phyloP scores from a whole-genome alignment of 805 yeast genomes.

The Scheffersomyces coipomensis region DNA sequence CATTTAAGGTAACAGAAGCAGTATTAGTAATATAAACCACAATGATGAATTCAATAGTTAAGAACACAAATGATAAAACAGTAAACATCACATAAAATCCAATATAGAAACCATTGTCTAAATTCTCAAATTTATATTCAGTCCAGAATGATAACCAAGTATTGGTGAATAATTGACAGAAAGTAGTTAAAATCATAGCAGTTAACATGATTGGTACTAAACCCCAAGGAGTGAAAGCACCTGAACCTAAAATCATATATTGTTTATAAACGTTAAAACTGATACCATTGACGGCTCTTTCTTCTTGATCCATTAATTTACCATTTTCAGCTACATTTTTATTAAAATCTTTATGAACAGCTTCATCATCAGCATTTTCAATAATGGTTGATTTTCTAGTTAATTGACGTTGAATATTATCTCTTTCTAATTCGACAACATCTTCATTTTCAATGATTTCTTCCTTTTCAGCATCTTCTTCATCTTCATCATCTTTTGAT shows the following conservation, averaged over 20 bases:
- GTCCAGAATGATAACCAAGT: constrained; percentile 89
- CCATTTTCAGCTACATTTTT: constrained; percentile 22
- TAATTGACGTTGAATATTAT: constrained; percentile 14
- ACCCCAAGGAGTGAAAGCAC: constrained; percentile 33
- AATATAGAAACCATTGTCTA: constrained; percentile 59
- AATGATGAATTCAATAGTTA: constrained; percentile 41
- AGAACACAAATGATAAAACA: constrained; percentile 44
- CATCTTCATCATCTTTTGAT: constrained; percentile 15
- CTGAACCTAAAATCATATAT: constrained; percentile 57
- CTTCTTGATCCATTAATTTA: constrained; percentile 45
- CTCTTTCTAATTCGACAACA: constrained; percentile 13
- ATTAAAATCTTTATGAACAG: constrained; percentile 29
- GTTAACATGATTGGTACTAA: constrained; percentile 19
- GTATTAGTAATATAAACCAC: constrained; percentile 50
- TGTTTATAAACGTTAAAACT: constrained; percentile 45
- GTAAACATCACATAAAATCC: constrained; percentile 70
- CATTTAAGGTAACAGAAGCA: constrained; percentile 60
- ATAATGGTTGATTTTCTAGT: constrained; percentile 7
- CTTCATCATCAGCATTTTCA: constrained; percentile 28
- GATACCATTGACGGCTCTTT: constrained; percentile 57
- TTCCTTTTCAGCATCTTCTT: constrained; percentile 11
- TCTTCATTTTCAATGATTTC: constrained; percentile 10
- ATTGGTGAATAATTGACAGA: constrained; percentile 58
- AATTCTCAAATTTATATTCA: constrained; percentile 46
- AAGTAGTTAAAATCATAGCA: constrained; percentile 37